These are phyloP conservation scores for Meira miltonrushii DNA, from an alignment of 1,284 basidiomycete genomes.

Conservation along the genomic window DNA sequence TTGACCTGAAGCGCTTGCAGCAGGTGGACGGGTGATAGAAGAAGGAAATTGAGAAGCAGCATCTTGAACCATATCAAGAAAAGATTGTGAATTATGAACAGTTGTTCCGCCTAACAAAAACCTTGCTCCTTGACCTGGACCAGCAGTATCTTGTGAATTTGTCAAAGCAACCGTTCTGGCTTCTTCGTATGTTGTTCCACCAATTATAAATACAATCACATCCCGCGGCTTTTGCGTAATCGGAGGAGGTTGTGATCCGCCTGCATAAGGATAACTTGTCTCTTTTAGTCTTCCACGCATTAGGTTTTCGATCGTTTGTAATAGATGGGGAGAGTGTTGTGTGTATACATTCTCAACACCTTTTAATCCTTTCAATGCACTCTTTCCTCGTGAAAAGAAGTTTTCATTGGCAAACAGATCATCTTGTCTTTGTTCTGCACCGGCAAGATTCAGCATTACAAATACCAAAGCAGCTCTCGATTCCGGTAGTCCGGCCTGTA, in stretches of 20 bases:
- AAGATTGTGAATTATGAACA: conserved; percentile 40
- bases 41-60: conserved; percentile 38
- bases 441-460: conserved; percentile 85
- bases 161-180: not conserved
- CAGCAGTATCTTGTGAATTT: conserved; percentile 15
- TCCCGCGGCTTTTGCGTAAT: conserved; percentile 32
- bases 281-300: conserved; percentile 82
- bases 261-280: conserved; percentile 74
- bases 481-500: conserved; percentile 72
- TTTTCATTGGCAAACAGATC: conserved; percentile 96
- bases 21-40: conserved; percentile 29
- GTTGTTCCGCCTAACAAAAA: conserved; percentile 48
- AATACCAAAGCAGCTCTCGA: conserved; percentile 90
- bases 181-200: conserved; percentile 48
- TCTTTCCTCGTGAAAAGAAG: conserved; percentile 86
- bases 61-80: conserved; percentile 45
- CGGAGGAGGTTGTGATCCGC: conserved; percentile 6
- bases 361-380: conserved; percentile 90
- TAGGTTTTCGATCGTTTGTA: conserved; percentile 83
- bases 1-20: conserved; percentile 12
- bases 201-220: conserved; percentile 50
- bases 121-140: conserved; percentile 25
- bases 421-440: conserved; percentile 92
- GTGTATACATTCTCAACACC: conserved; percentile 99
- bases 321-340: conserved; percentile 89